A percentile compares a stretch with the other conserved stretches of the same genome.
Conservation (phyloP, 306 rosid genomes). For the Quercus agrifolia region DNA sequence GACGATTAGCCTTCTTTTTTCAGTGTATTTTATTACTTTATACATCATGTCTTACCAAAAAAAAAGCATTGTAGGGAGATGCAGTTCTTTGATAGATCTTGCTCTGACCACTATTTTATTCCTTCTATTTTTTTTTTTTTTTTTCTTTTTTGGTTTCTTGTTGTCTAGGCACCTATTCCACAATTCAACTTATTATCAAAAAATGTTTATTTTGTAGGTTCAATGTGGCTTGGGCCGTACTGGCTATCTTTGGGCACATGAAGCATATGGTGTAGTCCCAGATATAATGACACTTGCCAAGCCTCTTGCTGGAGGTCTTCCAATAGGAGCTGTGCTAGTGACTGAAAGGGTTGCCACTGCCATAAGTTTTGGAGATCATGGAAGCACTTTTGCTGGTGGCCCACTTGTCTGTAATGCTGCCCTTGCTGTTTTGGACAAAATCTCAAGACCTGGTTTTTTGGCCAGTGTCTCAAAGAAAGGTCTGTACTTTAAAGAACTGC, state of each 20-base stretch:
- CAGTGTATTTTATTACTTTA: too few species aligned
- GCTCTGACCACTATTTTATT: neutral
- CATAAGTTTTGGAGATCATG: slow-evolving; percentile 75
- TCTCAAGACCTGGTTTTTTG: slow-evolving; percentile 60
- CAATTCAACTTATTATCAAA: neutral
- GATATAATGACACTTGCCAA: slow-evolving; percentile 95
- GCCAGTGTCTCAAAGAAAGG: slow-evolving; percentile 69
- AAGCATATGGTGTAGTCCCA: slow-evolving; percentile 67
- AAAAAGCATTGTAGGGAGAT: too few species aligned
- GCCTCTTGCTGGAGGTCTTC: slow-evolving; percentile 96
- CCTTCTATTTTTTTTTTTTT: too few species aligned
- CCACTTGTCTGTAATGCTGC: slow-evolving; percentile 83
- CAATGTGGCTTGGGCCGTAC: slow-evolving; percentile 95
- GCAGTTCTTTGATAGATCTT: neutral
- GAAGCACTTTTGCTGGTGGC: slow-evolving; percentile 84
- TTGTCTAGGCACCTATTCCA: neutral
- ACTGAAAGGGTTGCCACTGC: slow-evolving; percentile 76
- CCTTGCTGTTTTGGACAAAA: slow-evolving; percentile 62
- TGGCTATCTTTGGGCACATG: slow-evolving; percentile 85
- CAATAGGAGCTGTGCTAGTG: slow-evolving; percentile 77
- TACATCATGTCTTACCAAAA: too few species aligned
- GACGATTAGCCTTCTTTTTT: too few species aligned
- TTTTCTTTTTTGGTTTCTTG: neutral
- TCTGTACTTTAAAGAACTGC: slow-evolving; percentile 50
- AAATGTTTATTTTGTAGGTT: slow-evolving; percentile 38